phyloP scores from a whole-genome alignment of 2,329 filamentous ascomycete species.

The Colletotrichum orchidophilum region DNA sequence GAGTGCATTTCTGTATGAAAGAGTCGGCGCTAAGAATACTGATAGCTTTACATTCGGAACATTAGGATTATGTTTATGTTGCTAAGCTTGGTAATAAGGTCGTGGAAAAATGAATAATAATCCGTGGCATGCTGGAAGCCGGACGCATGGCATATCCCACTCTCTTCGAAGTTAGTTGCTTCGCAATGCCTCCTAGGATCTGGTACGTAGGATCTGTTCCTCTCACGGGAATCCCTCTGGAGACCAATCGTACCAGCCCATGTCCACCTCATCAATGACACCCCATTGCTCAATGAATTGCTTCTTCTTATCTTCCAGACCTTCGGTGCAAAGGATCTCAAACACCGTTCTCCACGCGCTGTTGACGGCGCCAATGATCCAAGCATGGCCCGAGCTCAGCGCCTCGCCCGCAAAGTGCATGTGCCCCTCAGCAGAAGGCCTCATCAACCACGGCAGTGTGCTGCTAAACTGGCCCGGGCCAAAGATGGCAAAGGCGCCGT shows the following conservation, averaged over 20 bases:
- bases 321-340: conserved; percentile 35
- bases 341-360: conserved; percentile 37
- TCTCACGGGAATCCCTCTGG: conserved; percentile 15
- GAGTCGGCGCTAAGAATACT: not conserved
- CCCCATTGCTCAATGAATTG: conserved; percentile 35
- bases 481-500: conserved; percentile 39
- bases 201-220: not conserved
- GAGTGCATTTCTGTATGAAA: not conserved
- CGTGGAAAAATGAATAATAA: not conserved
- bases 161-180: not conserved
- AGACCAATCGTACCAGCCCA: conserved; percentile 38
- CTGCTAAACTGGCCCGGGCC: conserved; percentile 38
- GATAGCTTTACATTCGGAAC: not conserved
- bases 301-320: conserved; percentile 34
- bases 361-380: conserved; percentile 41
- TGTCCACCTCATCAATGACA: conserved; percentile 36
- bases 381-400: conserved; percentile 38
- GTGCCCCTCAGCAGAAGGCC: conserved; percentile 36
- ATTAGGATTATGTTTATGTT: not conserved
- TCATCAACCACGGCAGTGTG: conserved; percentile 37
- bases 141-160: too few species aligned
- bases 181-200: not conserved
- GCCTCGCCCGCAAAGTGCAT: conserved; percentile 41
- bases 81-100: not conserved
- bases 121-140: not conserved